A percentile compares a stretch with the other conserved stretches of the same genome.
Evolutionary conservation across 306 rosid genomes (phyloP).

Genomic region (Glycine soja): DNA sequence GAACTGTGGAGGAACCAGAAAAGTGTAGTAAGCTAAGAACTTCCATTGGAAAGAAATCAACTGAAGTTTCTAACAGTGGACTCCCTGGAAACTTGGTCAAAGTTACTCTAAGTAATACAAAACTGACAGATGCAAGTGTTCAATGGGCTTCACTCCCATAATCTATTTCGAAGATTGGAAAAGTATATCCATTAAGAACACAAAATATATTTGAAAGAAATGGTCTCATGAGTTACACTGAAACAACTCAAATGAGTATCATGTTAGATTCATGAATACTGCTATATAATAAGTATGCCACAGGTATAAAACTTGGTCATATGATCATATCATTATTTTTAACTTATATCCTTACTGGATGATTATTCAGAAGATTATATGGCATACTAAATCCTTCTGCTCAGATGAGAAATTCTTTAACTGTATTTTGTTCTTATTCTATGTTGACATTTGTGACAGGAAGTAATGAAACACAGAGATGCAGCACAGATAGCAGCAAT

Average conservation of each 20-base stretch:
- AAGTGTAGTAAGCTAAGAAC: slow-evolving; percentile 64
- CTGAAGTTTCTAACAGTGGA: slow-evolving; percentile 60
- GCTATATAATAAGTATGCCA: slow-evolving; percentile 9
- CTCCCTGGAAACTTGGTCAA: slow-evolving; percentile 79
- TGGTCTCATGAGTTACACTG: not conserved
- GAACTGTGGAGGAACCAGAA: slow-evolving; percentile 63
- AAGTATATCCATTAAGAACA: slow-evolving; percentile 59
- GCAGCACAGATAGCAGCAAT: no score
- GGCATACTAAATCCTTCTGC: no score
- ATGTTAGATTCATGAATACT: no score
- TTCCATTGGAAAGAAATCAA: slow-evolving; percentile 73
- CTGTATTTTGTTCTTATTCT: no score
- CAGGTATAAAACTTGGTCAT: no score
- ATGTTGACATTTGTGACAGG: no score
- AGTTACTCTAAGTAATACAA: slow-evolving; percentile 69
- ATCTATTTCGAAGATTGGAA: slow-evolving; percentile 91
- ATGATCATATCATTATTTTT: no score
- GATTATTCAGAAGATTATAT: no score
- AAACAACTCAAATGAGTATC: not conserved
- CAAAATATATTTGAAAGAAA: not conserved
- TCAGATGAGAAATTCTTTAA: no score
- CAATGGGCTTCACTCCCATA: slow-evolving; percentile 95
- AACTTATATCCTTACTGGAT: no score
- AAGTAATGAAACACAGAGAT: no score
- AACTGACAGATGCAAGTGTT: slow-evolving; percentile 74